Evolutionary conservation across 75 land plant genomes (phyloP).

Genomic region (Selaginella tamariscina): DNA sequence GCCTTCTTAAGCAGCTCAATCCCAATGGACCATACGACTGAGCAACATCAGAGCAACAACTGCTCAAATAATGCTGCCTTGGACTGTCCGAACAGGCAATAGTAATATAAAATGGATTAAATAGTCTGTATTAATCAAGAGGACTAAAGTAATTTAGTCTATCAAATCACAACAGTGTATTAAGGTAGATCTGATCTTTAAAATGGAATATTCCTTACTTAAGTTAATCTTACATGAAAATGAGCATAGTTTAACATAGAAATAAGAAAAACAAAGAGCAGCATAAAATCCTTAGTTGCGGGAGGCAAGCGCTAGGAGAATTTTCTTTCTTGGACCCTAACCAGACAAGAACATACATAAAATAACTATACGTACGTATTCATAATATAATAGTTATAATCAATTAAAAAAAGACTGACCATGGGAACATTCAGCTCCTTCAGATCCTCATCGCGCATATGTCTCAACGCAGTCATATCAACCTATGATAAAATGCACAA

Average conservation of each 20-base stretch:
- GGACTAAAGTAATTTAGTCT: too few species aligned
- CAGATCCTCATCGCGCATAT: slow-evolving; percentile 83
- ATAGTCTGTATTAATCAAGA: too few species aligned
- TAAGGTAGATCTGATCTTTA: too few species aligned
- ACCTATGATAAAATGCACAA: slow-evolving; percentile 33
- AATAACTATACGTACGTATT: neutral
- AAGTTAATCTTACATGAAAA: too few species aligned
- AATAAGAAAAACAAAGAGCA: too few species aligned
- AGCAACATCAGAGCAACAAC: neutral
- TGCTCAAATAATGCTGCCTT: neutral
- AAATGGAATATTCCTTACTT: too few species aligned
- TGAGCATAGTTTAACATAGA: too few species aligned
- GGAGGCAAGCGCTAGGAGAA: slow-evolving; percentile 21
- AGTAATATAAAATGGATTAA: neutral
- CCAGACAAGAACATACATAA: neutral
- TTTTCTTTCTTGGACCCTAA: slow-evolving; percentile 28
- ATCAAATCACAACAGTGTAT: too few species aligned
- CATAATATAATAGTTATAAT: neutral
- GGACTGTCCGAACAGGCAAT: neutral
- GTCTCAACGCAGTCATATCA: slow-evolving; percentile 73
- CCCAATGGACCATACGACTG: slow-evolving; percentile 32
- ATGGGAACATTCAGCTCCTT: slow-evolving; percentile 89
- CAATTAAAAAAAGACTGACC: slow-evolving; percentile 34
- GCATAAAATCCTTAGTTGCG: too few species aligned
- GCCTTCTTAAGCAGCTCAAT: slow-evolving; percentile 53